These are phyloP conservation scores for Fusarium goolgardi DNA, from an alignment of 2,329 filamentous ascomycete species.

Conservation along the genomic window DNA sequence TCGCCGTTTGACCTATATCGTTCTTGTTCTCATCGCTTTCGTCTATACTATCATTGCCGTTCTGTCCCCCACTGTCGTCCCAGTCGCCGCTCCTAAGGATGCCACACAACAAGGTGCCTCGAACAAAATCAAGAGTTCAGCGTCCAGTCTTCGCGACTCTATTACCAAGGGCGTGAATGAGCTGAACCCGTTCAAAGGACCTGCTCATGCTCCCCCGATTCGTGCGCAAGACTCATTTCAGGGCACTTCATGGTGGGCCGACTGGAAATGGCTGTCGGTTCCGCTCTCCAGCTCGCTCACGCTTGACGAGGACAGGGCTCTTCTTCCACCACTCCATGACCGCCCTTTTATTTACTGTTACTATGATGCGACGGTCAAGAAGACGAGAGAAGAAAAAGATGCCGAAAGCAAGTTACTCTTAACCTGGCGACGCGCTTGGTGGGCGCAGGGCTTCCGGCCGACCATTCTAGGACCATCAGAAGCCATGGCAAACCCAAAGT, in stretches of 20 bases:
- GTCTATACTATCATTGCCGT: constrained; percentile 66
- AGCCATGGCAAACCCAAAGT: constrained; percentile 84
- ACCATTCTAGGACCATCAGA: constrained; percentile 83
- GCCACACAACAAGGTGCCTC: constrained; percentile 29
- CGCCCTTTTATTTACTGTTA: constrained; percentile 89
- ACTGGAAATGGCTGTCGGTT: constrained; percentile 86
- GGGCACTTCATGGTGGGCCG: constrained; percentile 84
- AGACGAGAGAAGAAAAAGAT: constrained; percentile 71
- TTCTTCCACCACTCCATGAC: constrained; percentile 79
- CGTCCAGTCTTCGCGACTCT: constrained; percentile 58
- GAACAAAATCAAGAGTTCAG: constrained; percentile 62
- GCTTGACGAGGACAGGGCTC: constrained; percentile 82
- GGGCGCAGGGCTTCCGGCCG: constrained; percentile 91
- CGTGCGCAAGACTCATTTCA: constrained; percentile 83
- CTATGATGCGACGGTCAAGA: constrained; percentile 76
- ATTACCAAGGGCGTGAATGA: constrained; percentile 58
- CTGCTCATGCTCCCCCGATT: constrained; percentile 76
- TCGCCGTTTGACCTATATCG: constrained; percentile 64
- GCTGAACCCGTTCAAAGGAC: constrained; percentile 74
- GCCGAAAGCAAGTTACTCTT: constrained; percentile 84
- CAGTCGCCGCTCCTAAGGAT: constrained; percentile 1
- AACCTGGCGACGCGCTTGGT: constrained; percentile 94
- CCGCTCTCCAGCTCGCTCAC: constrained; percentile 86
- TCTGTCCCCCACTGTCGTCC: constrained; percentile 51
- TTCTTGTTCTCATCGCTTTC: constrained; percentile 64